Evolutionary conservation across 495 filamentous ascomycete genomes (phyloP).

Genomic region (Amphirosellinia nigrospora): DNA sequence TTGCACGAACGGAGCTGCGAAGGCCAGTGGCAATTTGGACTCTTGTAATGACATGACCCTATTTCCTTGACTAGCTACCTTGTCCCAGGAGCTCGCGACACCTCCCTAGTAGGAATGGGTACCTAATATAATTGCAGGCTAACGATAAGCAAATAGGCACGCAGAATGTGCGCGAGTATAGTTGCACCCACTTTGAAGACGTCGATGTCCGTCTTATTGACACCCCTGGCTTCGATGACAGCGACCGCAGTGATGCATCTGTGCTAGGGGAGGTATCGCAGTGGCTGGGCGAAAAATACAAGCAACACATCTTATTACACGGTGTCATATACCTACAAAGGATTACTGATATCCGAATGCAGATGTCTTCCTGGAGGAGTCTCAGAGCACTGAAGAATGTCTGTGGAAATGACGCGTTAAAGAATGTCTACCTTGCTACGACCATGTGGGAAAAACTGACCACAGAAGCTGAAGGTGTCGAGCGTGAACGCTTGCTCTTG

Average conservation of each 20-base stretch:
- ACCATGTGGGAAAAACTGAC: neutral
- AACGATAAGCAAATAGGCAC: neutral
- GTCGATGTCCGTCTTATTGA: neutral
- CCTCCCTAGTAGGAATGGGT: neutral
- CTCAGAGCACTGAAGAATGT: neutral
- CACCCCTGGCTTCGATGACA: neutral
- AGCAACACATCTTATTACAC: neutral
- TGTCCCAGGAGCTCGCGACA: neutral
- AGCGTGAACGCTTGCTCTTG: neutral
- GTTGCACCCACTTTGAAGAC: neutral
- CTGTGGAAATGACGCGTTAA: neutral
- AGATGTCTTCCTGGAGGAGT: neutral
- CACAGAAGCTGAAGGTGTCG: neutral
- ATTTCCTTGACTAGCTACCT: neutral
- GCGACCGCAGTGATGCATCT: neutral
- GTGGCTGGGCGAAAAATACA: neutral
- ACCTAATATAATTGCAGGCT: neutral
- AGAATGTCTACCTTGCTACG: neutral
- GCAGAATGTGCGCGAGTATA: neutral
- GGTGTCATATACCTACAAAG: neutral
- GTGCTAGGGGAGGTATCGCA: neutral
- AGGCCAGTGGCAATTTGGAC: neutral
- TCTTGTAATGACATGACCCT: neutral
- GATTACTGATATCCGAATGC: neutral
- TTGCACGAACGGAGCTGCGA: neutral